Percentiles rank a stretch among this genome's conserved stretches.
phyloP scores from a whole-genome alignment of 495 filamentous ascomycete genomes.

The Neurospora terricola region DNA sequence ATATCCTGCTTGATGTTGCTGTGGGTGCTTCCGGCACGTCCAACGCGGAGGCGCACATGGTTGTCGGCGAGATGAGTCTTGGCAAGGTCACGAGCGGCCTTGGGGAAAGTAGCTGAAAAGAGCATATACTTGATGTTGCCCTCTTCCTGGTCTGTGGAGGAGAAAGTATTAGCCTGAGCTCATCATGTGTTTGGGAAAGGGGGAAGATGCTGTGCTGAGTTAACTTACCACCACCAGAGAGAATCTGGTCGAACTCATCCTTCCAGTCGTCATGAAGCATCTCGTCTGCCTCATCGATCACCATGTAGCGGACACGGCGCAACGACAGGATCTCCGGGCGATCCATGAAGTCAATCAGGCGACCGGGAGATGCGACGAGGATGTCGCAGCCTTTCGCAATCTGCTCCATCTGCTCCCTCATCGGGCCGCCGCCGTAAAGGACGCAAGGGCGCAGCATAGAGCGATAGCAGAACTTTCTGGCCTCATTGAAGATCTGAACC shows the following conservation, averaged over 20 bases:
- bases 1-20: slow-evolving; percentile 71
- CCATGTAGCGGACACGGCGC: slow-evolving; percentile 65
- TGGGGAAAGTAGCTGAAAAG: slow-evolving; percentile 91
- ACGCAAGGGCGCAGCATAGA: slow-evolving; percentile 57
- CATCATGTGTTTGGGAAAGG: slow-evolving; percentile 4
- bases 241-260: slow-evolving; percentile 55
- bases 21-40: slow-evolving; percentile 72
- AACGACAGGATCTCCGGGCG: slow-evolving; percentile 58
- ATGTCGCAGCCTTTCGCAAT: slow-evolving; percentile 80
- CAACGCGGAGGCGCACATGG: slow-evolving; percentile 70
- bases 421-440: slow-evolving; percentile 73
- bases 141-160: slow-evolving; percentile 57
- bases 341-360: slow-evolving; percentile 72
- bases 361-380: slow-evolving; percentile 78
- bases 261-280: slow-evolving; percentile 72
- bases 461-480: background rate
- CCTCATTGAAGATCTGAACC: slow-evolving; percentile 69
- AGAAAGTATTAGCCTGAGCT: slow-evolving; percentile 10
- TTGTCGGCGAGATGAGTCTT: slow-evolving; percentile 58
- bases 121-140: slow-evolving; percentile 75
- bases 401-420: slow-evolving; percentile 54
- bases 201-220: background rate
- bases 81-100: slow-evolving; percentile 63
- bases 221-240: slow-evolving; percentile 64
- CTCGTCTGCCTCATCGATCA: slow-evolving; percentile 95